Percentiles rank a stretch among this genome's conserved stretches.
These are phyloP conservation scores for Zelonia costaricensis DNA, from an alignment of 208 protist species.

Conservation along the genomic window DNA sequence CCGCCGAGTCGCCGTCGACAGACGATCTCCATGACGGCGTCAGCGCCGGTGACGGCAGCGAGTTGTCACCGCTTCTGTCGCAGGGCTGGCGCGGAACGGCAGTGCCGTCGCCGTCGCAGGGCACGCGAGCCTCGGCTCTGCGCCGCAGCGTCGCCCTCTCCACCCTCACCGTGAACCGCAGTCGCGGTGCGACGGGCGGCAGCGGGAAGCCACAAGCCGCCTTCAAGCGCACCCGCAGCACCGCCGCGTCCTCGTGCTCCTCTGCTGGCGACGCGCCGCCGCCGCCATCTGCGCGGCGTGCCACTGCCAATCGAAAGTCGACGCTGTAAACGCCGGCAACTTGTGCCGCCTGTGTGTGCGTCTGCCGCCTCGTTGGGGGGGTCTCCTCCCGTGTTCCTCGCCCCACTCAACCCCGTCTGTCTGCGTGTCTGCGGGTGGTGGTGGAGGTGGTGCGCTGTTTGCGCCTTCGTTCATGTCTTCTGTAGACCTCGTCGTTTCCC, in stretches of 20 bases:
- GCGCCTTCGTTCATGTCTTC: no score
- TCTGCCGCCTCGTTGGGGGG: no score
- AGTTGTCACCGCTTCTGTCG: no score
- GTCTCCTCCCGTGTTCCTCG: no score
- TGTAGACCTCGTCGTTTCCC: no score
- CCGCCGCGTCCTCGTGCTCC: slow-evolving; percentile 6
- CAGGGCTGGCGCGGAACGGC: background rate
- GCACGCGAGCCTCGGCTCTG: slow-evolving; percentile 17
- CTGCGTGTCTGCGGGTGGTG: no score
- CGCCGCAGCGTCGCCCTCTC: slow-evolving; percentile 19
- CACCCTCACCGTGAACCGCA: slow-evolving; percentile 16
- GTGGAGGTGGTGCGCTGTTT: no score
- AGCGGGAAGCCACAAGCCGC: background rate
- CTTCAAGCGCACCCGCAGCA: slow-evolving; percentile 28
- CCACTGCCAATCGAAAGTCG: no score
- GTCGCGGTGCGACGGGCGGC: background rate
- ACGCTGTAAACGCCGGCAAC: no score
- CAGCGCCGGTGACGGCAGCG: background rate
- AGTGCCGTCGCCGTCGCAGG: slow-evolving; percentile 1
- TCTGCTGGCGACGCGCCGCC: slow-evolving; percentile 1
- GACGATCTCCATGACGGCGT: background rate
- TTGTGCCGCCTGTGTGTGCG: background rate
- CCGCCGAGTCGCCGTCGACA: background rate
- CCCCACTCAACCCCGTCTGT: no score
- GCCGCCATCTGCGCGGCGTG: background rate